Evolutionary conservation across 1,284 basidiomycete species (phyloP), one percentile per base, ranked within the genome.

Genomic region (Ustilago shanxiensis): DNA sequence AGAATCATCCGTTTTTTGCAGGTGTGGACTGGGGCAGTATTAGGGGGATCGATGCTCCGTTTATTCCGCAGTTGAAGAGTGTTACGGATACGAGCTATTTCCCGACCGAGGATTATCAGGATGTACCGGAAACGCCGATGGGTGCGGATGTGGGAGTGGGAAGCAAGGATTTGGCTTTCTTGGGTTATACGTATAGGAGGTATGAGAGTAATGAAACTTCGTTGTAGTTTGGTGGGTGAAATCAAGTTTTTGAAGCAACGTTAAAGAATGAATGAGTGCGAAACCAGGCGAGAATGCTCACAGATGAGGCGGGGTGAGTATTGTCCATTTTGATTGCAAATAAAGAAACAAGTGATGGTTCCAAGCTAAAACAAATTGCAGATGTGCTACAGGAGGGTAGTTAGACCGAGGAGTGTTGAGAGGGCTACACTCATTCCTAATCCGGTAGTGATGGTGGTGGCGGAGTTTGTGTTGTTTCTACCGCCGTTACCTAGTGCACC

Each of bases 41-140:
- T 84, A 91, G 95, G 39, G 90, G 93, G 74, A 98, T 98, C 73
- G 94, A 96, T 79, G 94, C 95, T 28, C 96, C 96, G 0, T 98
- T 98, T 85, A 93, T 98, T 24, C 96, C 96, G 3, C 93, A 92
- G 71, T 89, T 99, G 55, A 92, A 87, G 84, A 85, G 59, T 33
- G 92, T 94, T 83, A 97, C 95, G 24, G 95, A 98, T 85, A 98
- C 95, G 1, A 93, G 92, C 9, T 98, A 98, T 88, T 98, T 98
- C 91, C 95, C 95, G 1, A 95, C 94, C 24, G 95, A 98, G 79
- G 96, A 98, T 85, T 91, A 97, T 66, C 92, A 93, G 72, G 92
- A 95, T 82, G 91, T 93, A 14, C 88, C 89, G 1, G 89, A 95
- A 69, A 91, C 82, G 22, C 84, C 84, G 1, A 35, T 59, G 5